phyloP scores from a whole-genome alignment of 139 green algal genomes.

The Volvox africanus region DNA sequence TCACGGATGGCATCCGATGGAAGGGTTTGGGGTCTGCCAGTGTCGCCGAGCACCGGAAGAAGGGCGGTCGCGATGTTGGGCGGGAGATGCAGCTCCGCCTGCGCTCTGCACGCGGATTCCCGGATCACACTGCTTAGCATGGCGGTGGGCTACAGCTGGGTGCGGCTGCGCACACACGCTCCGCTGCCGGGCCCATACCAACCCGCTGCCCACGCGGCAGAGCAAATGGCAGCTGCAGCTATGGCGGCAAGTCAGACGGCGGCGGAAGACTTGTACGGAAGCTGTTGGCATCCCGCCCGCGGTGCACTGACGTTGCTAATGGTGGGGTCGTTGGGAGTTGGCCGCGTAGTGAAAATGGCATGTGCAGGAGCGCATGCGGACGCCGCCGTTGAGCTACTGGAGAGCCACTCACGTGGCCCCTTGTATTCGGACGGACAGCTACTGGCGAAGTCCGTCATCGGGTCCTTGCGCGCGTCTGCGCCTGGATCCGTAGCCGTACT shows the following conservation, averaged over 20 bases:
- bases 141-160: conserved; percentile 25
- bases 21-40: background rate
- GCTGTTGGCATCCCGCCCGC: conserved; percentile 23
- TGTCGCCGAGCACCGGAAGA: too few species aligned
- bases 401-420: background rate
- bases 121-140: background rate
- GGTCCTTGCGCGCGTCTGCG: background rate
- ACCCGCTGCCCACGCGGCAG: too few species aligned
- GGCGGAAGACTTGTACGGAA: background rate
- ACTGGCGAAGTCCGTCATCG: conserved; percentile 1
- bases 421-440: conserved; percentile 12
- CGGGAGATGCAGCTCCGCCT: background rate
- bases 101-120: background rate
- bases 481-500: background rate
- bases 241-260: background rate
- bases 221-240: background rate
- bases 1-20: background rate
- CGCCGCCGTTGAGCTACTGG: background rate
- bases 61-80: too few species aligned
- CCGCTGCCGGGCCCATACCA: background rate
- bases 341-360: background rate
- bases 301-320: conserved; percentile 6
- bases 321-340: background rate
- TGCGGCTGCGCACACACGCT: background rate
- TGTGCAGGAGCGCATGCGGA: background rate